phyloP scores from a whole-genome alignment of 164 flowering plant species.

The Macadamia tetraphylla region DNA sequence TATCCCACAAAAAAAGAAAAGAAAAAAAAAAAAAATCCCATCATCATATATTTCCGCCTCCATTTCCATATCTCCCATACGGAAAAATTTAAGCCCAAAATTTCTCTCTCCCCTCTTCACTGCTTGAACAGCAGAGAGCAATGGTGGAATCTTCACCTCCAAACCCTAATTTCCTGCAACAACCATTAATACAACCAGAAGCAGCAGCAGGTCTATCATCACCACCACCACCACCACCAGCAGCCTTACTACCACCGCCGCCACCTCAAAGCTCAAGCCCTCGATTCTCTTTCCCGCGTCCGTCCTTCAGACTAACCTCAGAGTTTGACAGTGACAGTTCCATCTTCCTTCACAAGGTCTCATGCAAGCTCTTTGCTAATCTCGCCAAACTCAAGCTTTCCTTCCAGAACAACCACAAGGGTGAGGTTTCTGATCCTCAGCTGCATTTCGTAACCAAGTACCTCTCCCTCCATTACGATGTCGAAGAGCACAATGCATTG shows the following conservation, averaged over 20 bases:
- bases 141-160: constrained; percentile 8
- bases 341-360: constrained; percentile 65
- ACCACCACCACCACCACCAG: background rate
- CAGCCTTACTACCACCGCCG: no score
- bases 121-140: background rate
- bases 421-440: constrained; percentile 55
- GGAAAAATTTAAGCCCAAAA: no score
- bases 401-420: constrained; percentile 51
- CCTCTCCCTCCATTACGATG: constrained; percentile 58
- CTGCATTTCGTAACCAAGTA: constrained; percentile 45
- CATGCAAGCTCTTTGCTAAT: constrained; percentile 72
- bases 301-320: constrained; percentile 59
- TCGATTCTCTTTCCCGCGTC: constrained; percentile 34
- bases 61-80: no score
- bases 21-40: no score
- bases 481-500: constrained; percentile 57
- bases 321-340: constrained; percentile 84
- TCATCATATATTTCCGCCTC: no score
- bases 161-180: constrained; percentile 6
- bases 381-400: constrained; percentile 76
- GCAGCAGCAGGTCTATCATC: no score
- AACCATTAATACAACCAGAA: constrained; percentile 1
- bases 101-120: background rate
- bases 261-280: constrained; percentile 19
- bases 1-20: no score